Percentiles rank a stretch among this genome's conserved stretches.
phyloP scores from a whole-genome alignment of 805 yeast genomes.

The Kluyveromyces aestuarii region DNA sequence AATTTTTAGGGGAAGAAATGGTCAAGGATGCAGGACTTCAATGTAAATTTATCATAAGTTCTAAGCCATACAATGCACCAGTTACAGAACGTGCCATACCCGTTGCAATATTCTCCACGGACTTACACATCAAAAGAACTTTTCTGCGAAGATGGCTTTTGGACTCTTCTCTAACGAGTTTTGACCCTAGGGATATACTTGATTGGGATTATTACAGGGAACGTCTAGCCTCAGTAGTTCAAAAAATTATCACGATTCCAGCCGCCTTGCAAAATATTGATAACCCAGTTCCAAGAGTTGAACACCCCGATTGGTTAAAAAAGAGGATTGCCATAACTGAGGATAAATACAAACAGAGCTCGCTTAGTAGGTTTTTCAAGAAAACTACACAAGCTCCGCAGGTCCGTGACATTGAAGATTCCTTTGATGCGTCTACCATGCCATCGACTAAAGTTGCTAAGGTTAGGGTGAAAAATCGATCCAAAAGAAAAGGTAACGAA shows the following conservation, averaged over 20 bases:
- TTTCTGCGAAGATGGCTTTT: slow-evolving; percentile 81
- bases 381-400: slow-evolving; percentile 35
- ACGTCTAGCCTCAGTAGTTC: slow-evolving; percentile 85
- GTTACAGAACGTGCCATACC: slow-evolving; percentile 96
- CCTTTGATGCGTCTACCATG: slow-evolving; percentile 34
- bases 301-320: slow-evolving; percentile 89
- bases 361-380: slow-evolving; percentile 49
- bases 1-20: slow-evolving; percentile 92
- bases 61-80: slow-evolving; percentile 75
- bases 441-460: slow-evolving; percentile 28
- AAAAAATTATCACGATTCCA: slow-evolving; percentile 91
- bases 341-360: slow-evolving; percentile 65
- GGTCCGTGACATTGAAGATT: slow-evolving; percentile 68
- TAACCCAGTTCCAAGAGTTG: slow-evolving; percentile 92
- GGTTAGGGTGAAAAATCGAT: slow-evolving; percentile 28
- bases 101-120: slow-evolving; percentile 89
- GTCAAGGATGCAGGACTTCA: slow-evolving; percentile 94
- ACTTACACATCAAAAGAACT: slow-evolving; percentile 53
- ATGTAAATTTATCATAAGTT: slow-evolving; percentile 85
- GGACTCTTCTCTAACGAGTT: slow-evolving; percentile 65
- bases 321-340: slow-evolving; percentile 49
- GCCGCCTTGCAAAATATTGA: slow-evolving; percentile 84
- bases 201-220: slow-evolving; percentile 94
- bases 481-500: slow-evolving; percentile 23
- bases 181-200: slow-evolving; percentile 80